A percentile compares a stretch with the other conserved stretches of the same genome.
These are phyloP conservation scores for Corymbia calophylla DNA, from an alignment of 441 rosid species.

Conservation along the genomic window DNA sequence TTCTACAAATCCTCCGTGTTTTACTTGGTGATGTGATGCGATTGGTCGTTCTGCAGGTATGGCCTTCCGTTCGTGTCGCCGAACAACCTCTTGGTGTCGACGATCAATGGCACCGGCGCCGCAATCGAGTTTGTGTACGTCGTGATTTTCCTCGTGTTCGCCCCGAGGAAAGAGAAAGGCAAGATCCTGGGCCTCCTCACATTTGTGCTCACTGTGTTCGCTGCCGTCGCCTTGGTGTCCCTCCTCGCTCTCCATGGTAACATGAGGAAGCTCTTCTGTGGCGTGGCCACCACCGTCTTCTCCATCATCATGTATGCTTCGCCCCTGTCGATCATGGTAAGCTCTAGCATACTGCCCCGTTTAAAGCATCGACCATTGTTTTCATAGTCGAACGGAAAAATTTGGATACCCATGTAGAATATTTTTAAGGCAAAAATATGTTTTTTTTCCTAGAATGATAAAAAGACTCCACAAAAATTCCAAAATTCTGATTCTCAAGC, in stretches of 20 bases:
- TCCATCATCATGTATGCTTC: slow-evolving; percentile 94
- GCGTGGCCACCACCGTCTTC: slow-evolving; percentile 70
- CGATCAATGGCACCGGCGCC: slow-evolving; percentile 78
- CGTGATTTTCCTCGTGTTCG: slow-evolving; percentile 47
- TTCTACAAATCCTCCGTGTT: neutral
- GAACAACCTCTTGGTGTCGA: slow-evolving; percentile 66
- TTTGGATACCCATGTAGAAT: neutral
- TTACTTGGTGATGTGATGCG: neutral
- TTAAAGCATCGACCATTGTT: neutral
- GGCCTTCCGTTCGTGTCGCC: slow-evolving; percentile 88
- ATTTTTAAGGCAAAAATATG: too few species aligned
- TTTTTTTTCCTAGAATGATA: neutral
- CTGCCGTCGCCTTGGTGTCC: slow-evolving; percentile 52
- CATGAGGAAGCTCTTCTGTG: slow-evolving; percentile 68
- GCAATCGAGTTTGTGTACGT: slow-evolving; percentile 62
- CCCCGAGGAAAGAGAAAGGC: slow-evolving; percentile 61
- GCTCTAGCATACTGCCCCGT: neutral
- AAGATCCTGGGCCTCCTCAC: slow-evolving; percentile 61
- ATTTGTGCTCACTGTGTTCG: slow-evolving; percentile 42
- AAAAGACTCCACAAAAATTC: neutral
- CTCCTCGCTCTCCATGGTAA: slow-evolving; percentile 58
- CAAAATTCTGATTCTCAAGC: neutral
- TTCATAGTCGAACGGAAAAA: neutral
- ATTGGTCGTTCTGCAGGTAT: slow-evolving; percentile 35
- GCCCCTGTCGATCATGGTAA: slow-evolving; percentile 91